These are phyloP conservation scores for Forsythia suspensa DNA, from an alignment of 257 asterid species.

Conservation along the genomic window DNA sequence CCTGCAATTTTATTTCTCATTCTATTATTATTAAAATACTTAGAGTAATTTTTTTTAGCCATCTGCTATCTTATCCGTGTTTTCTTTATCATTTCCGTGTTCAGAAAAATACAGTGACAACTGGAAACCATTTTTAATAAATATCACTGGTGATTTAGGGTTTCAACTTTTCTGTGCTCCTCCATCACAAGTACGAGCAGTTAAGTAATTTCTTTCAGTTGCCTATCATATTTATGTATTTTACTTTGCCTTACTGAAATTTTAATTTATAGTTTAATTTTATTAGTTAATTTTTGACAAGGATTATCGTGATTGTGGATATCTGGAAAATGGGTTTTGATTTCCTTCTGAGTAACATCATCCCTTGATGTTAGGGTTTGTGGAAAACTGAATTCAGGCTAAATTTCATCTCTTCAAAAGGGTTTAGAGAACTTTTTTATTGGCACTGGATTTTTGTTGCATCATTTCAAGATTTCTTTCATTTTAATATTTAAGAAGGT, in stretches of 20 bases:
- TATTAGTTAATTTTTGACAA: not conserved
- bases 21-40: not conserved
- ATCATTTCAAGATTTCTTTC: slow-evolving; percentile 1
- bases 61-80: slow-evolving; percentile 4
- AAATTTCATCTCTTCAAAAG: slow-evolving; percentile 6
- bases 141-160: not conserved
- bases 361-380: slow-evolving; percentile 21
- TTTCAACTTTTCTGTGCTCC: not conserved
- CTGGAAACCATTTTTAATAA: not conserved
- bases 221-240: too few relatives aligned
- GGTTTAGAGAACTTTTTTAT: slow-evolving; percentile 20
- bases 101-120: not conserved
- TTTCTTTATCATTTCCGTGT: not conserved
- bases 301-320: not conserved
- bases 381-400: not conserved
- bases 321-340: not conserved
- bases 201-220: not conserved
- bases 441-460: slow-evolving; percentile 5
- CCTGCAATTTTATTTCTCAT: not conserved
- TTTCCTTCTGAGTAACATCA: not conserved
- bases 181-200: not conserved
- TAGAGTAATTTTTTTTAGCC: not conserved
- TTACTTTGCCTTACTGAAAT: not conserved
- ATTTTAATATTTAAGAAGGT: not conserved
- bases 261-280: not conserved